Base-by-base conservation (phyloP, 441 rosid genomes). In the Corymbia citriodora region DNA sequence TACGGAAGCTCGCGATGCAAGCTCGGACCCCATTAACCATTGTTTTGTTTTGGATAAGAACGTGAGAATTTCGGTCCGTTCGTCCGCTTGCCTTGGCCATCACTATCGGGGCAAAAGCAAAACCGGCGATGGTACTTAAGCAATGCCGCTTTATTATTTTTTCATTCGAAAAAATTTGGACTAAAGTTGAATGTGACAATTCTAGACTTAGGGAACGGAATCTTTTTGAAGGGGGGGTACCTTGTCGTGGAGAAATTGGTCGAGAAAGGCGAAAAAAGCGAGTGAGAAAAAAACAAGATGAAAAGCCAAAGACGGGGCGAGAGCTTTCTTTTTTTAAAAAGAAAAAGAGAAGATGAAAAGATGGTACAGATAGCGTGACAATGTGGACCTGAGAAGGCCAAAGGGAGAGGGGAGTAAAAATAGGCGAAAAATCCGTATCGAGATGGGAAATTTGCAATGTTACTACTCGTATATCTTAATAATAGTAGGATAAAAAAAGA, bases 61-160 rank as follows among this genome's bases (percentile, higher is more conserved):
- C 33, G 14, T 13, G 72, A 18, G 33, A 13, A 29, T 63, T 63
- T 10, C 72, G 3, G 9, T 29, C 14, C 17, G 2, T 29, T 14
- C 5, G 18, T 29, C 14, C 18, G 0, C 33, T 63, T 33, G 45
- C 45, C 45, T 40, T 63, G n/a, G 9, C 33, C 27, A 29, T 7
- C 9, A 18, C 72, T 29, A 6, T 63, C 33, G 3, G 9, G 15
- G 72, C 5, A 45, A 11, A 45, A 45, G 17, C 17, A 40, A 40
- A 2, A 74, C 2, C 0, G n/a, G 27, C 2, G 29, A 45, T 7
- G 52, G 2, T 7, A n/a, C 2, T 8, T 2, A 12, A 12, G 10
- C 3, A 3, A 45, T 3, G 65, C 25, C 2, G 13, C 65, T n/a
- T 59, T 10, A 59, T 59, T 11, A 7, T 63, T 3, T 14, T 54